Base-by-base conservation (phyloP, 148 eudicot genomes). In the Camellia japonica region DNA sequence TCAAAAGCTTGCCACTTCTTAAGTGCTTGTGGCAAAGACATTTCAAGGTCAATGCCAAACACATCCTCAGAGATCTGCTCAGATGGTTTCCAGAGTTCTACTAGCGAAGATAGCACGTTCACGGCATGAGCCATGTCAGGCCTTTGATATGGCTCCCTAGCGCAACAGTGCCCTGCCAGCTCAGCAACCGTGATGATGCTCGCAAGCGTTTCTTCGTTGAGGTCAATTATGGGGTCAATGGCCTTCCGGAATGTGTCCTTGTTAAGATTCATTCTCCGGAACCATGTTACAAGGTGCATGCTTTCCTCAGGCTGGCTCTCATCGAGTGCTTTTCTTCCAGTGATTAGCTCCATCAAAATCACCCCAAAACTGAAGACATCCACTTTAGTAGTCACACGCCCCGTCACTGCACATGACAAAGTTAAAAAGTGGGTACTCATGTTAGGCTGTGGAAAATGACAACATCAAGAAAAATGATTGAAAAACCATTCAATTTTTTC, bases 71-170 rank as follows among this genome's bases (percentile, higher is more conserved):
- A 38, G 74, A 75, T 83, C 71, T 82, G 80, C 42, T 90, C 91
- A 0, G 89, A 56, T 2, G 97, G 98, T 80, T 90, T 93, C 98
- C 98, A 95, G 13, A 89, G 88, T 87, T 95, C 98, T 0, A 90
- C 97, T 2, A 95, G 87, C 66, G 98, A 95, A 20, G 98, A 95
- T 3, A 95, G 85, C 56, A 93, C 98, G 52, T 93, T 93, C 44
- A 95, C 98, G 6, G 91, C 88, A 43, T 95, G 97, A 58, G 93
- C 97, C 98, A 95, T 95, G 85, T 95, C 98, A 6, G 98, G 98
- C 73, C 98, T 84, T 77, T 95, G 98, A 75, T 92, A 92, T 30
- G 98, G 97, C 85, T 95, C 97, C 80, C 98, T 86, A 6, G 94
- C 98, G 18, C 96, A 91, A 83, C 98, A 95, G 80, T 95, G 98